Evolutionary conservation across 2,329 filamentous ascomycete species (phyloP).

Genomic region (Fusarium oligoseptatum): DNA sequence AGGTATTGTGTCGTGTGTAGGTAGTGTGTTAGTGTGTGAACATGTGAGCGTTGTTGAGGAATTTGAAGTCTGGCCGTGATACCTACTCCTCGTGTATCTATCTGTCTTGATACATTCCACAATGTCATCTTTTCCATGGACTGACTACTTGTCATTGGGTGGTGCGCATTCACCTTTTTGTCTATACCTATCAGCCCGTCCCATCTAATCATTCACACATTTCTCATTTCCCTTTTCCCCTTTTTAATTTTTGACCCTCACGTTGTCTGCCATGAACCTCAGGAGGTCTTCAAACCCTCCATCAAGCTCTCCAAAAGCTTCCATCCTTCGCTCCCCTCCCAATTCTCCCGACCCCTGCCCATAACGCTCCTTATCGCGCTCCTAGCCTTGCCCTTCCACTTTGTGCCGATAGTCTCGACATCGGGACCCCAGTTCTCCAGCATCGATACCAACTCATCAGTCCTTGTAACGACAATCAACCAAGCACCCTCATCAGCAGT

Average conservation of each 20-base stretch:
- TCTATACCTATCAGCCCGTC: constrained; percentile 13
- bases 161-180: constrained; percentile 10
- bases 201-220: constrained; percentile 13
- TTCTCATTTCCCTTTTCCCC: constrained; percentile 10
- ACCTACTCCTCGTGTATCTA: background rate
- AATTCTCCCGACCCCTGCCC: constrained; percentile 83
- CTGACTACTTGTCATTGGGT: background rate
- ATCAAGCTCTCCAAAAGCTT: constrained; percentile 68
- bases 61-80: background rate
- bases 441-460: constrained; percentile 83
- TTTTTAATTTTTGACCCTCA: background rate
- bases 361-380: constrained; percentile 87
- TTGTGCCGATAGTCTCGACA: constrained; percentile 76
- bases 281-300: constrained; percentile 63
- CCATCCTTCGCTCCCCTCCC: constrained; percentile 84
- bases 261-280: background rate
- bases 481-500: constrained; percentile 73
- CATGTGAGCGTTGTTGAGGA: constrained; percentile 9
- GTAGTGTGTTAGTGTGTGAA: constrained; percentile 25
- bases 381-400: constrained; percentile 91
- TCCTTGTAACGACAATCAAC: constrained; percentile 80
- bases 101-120: background rate
- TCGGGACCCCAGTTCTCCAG: constrained; percentile 83
- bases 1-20: constrained; percentile 29
- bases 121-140: background rate